Base-by-base conservation (phyloP, 805 yeast genomes). In the Pichia californica region DNA sequence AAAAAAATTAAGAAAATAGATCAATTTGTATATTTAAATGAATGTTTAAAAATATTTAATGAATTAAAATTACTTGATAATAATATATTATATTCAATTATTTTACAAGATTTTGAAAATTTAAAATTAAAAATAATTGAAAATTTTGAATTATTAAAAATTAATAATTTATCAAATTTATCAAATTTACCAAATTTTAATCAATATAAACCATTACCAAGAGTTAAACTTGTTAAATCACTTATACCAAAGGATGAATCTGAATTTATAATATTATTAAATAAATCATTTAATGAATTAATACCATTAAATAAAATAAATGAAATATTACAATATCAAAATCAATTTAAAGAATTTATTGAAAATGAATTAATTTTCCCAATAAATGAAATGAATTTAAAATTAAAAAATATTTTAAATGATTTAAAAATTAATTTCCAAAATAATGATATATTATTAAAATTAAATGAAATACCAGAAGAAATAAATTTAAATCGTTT, bases 101-200 rank as follows among this genome's bases (percentile, higher is more conserved):
- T 78, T 0, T 49, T 71, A 6, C 74, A 71, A 6, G 88, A 82
- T 54, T 59, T 79, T 9, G 52, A 62, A 15, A 79, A 80, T 0
- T 68, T 89, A 16, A 50, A 58, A 1, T 57, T 59, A 3, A 68
- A 70, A 2, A 67, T 84, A 1, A 1, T 54, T 81, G 9, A 62
- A 67, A 15, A 66, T 73, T 3, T 77, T 89, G 0, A 88, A 83
- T 50, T 73, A 79, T 50, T 96, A 88, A 51, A n/a, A n/a, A n/a
- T n/a, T n/a, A 88, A 88, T 57, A 89, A 88, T 54, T 67, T 88
- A 52, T 79, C 89, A 6, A 86, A 87, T 59, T 62, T 85, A 31
- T 81, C 83, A 45, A 63, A 67, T 2, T 79, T 87, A 0, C 94
- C 95, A 0, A 52, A 48, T 1, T 54, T 51, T 7, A 45, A n/a